These are phyloP conservation scores for Thraustochytrium striatum DNA, from an alignment of 352 stramenopile genomes.

Conservation along the genomic window DNA sequence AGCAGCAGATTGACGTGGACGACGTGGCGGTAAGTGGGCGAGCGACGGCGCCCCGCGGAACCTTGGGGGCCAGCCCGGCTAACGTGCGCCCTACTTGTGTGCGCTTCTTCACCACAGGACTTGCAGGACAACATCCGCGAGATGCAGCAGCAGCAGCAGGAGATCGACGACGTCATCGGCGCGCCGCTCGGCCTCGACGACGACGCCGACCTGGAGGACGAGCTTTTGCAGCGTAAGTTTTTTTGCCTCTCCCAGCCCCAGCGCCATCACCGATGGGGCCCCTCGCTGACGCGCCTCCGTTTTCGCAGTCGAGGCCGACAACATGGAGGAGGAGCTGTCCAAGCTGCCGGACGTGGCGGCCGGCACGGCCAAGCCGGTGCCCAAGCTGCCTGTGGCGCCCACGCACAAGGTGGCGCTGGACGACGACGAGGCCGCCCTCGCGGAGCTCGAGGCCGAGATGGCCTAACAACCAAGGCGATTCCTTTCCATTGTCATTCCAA, in stretches of 20 bases:
- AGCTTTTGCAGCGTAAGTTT: slow-evolving; percentile 17
- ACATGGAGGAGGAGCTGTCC: slow-evolving; percentile 24
- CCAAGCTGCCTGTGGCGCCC: slow-evolving; percentile 6
- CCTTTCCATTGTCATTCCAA: too few species aligned
- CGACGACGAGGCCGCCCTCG: slow-evolving; percentile 41
- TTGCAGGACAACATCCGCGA: slow-evolving; percentile 43
- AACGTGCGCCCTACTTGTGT: background rate
- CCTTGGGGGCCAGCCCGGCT: too few species aligned
- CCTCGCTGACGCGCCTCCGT: background rate
- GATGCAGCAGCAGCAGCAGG: slow-evolving; percentile 35
- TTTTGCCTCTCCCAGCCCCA: too few species aligned
- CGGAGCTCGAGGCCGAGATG: slow-evolving; percentile 45
- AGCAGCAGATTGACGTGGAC: slow-evolving; percentile 5
- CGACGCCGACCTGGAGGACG: slow-evolving; percentile 39
- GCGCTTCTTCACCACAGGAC: background rate
- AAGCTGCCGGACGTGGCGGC: background rate
- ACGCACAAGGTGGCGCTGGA: background rate
- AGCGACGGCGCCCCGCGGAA: too few species aligned
- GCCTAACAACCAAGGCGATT: background rate
- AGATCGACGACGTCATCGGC: slow-evolving; percentile 39
- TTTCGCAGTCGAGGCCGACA: slow-evolving; percentile 15
- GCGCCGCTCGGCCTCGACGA: slow-evolving; percentile 36
- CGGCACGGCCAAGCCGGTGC: background rate
- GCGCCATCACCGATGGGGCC: too few species aligned
- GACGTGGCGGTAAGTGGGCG: slow-evolving; percentile 11